A percentile compares a stretch with the other conserved stretches of the same genome.
These are phyloP conservation scores for Moesziomyces globuligerus DNA, from an alignment of 1,284 basidiomycete species.

Conservation along the genomic window DNA sequence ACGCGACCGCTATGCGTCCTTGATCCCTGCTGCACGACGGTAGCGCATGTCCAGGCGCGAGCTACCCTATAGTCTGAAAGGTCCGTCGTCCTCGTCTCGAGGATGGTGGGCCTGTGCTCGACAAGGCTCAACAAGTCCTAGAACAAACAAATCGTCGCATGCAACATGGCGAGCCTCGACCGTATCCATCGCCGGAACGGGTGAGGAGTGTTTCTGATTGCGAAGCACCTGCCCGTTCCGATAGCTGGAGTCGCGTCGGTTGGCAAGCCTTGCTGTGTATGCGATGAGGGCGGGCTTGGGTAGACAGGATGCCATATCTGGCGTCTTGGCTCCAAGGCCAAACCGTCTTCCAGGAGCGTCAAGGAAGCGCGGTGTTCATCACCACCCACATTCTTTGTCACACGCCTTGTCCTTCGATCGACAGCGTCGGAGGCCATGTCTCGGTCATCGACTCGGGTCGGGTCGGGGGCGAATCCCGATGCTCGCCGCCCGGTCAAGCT, in stretches of 20 bases:
- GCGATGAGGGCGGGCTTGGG: background rate
- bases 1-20: background rate
- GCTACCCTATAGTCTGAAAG: background rate
- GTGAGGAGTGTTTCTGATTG: background rate
- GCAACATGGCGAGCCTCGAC: background rate
- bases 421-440: too few relatives aligned
- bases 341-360: constrained; percentile 1
- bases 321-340: constrained; percentile 6
- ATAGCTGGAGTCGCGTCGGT: background rate
- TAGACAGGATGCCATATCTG: constrained; percentile 7
- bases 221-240: constrained; percentile 1
- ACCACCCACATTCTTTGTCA: constrained; percentile 10
- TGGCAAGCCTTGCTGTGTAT: background rate
- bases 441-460: too few relatives aligned
- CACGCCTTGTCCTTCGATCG: too few relatives aligned
- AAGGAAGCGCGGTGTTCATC: constrained; percentile 8
- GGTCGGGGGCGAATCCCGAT: too few relatives aligned
- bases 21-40: too few relatives aligned
- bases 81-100: background rate
- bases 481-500: too few relatives aligned
- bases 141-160: background rate
- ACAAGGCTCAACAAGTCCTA: constrained; percentile 5
- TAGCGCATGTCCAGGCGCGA: background rate
- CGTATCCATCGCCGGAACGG: background rate
- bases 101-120: constrained; percentile 1